Evolutionary conservation across 805 yeast genomes (phyloP), one percentile per base, ranked within the genome.

Genomic region (Nakazawaea holstii): DNA sequence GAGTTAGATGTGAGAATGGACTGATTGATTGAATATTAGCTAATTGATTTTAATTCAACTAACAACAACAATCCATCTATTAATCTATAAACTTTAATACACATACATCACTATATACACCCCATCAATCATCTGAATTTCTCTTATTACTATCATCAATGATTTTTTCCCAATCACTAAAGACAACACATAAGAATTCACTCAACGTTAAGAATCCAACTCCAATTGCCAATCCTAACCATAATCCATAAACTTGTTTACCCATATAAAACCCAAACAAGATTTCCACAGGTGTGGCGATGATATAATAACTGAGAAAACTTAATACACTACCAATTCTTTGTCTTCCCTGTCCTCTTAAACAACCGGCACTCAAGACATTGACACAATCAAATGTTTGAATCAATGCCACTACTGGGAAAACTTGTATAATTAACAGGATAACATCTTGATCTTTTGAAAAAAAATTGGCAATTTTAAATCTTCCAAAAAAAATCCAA

Each of bases 261-360:
- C 66, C 52, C 33, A 67, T 60, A 39, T 64, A 52, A 53, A 76
- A 74, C 2, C 78, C 79, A 39, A 72, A 64, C 13, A 67, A 43
- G 41, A 69, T 60, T 20, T 77, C 79, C 43, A 65, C 59, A 1
- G 83, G 83, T 37, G 75, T 62, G 2, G 79, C 81, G 43, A 77
- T 58, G 6, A 67, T 50, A 53, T 77, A 77, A 53, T 76, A 77
- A 43, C 73, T 64, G 15, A 73, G 51, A 24, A 77, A 49, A 56
- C 74, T 74, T 46, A 75, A 59, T 39, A 67, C 55, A 1, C 80
- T 78, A 1, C 81, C 82, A 35, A 77, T 70, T 49, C 67, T 66
- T 54, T 77, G 82, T 52, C 81, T 57, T 5, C 81, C 81, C 55
- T 77, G 81, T 20, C 81, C 80, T 51, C 81, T 59, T 51, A 77